These are phyloP conservation scores for Zasmidium citrigriseum DNA, from an alignment of 2,329 filamentous ascomycete species.

Conservation along the genomic window DNA sequence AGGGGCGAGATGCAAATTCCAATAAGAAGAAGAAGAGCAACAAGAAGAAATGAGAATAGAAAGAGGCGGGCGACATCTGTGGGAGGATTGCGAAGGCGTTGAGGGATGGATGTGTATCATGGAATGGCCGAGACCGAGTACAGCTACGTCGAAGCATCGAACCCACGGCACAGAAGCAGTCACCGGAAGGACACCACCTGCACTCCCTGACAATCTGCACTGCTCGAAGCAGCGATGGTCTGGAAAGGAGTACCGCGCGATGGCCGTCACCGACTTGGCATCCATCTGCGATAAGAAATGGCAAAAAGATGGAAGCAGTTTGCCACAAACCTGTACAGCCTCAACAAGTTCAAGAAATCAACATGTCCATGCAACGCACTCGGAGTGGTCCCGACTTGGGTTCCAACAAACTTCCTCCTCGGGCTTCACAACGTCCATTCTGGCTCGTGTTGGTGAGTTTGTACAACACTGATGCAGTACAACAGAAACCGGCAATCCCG, in stretches of 20 bases:
- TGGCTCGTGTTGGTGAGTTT: not conserved
- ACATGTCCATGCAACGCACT: not conserved
- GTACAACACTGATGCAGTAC: not conserved
- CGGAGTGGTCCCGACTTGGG: not conserved
- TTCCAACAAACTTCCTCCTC: not conserved
- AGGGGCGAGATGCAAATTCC: slow-evolving; percentile 32
- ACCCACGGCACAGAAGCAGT: too few species aligned
- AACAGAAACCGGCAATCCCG: not conserved
- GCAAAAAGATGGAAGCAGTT: not conserved
- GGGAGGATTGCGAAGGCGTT: not conserved
- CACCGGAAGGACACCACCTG: too few species aligned
- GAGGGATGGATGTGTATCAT: too few species aligned
- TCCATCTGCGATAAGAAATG: too few species aligned
- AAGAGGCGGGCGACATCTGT: not conserved
- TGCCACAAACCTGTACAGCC: not conserved
- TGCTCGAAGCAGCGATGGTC: too few species aligned
- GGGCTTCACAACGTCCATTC: not conserved
- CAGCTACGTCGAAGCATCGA: too few species aligned
- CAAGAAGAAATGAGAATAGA: slow-evolving; percentile 27
- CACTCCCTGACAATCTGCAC: too few species aligned
- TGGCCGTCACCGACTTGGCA: too few species aligned
- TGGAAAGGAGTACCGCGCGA: too few species aligned
- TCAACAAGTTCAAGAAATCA: not conserved
- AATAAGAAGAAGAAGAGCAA: slow-evolving; percentile 37
- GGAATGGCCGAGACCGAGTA: too few species aligned